A percentile compares a stretch with the other conserved stretches of the same genome.
Conservation (phyloP, 352 stramenopile genomes). For the Phytophthora hybrid region DNA sequence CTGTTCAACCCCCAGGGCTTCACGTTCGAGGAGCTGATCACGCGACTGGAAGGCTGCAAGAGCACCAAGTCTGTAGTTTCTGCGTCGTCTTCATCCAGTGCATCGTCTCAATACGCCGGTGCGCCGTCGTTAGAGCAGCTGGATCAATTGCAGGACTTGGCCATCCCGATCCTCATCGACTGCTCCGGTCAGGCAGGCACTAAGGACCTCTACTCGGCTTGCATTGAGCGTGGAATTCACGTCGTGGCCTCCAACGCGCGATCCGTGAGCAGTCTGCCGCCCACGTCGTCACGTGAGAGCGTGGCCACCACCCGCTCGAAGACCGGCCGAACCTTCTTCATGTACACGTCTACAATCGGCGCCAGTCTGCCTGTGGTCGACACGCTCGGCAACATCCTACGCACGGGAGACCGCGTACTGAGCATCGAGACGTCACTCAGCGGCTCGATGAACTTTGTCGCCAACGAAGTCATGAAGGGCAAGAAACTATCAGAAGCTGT, state of each 20-base stretch:
- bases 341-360: slow-evolving; percentile 84
- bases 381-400: slow-evolving; percentile 79
- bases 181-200: slow-evolving; percentile 69
- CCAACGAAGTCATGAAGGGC: slow-evolving; percentile 79
- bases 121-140: slow-evolving; percentile 59
- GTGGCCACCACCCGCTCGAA: slow-evolving; percentile 49
- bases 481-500: slow-evolving; percentile 67
- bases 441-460: slow-evolving; percentile 78
- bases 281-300: slow-evolving; percentile 66
- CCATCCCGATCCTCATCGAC: slow-evolving; percentile 77
- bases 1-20: slow-evolving; percentile 66
- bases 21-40: slow-evolving; percentile 53
- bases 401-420: slow-evolving; percentile 72
- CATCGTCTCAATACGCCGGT: slow-evolving; percentile 40
- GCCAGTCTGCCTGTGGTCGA: slow-evolving; percentile 78
- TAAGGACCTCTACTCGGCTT: slow-evolving; percentile 63
- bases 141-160: slow-evolving; percentile 69
- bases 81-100: slow-evolving; percentile 12
- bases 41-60: slow-evolving; percentile 53
- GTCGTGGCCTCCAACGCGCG: slow-evolving; percentile 77
- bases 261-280: slow-evolving; percentile 59
- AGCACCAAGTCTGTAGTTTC: slow-evolving; percentile 42
- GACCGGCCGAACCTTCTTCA: slow-evolving; percentile 71
- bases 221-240: slow-evolving; percentile 76
- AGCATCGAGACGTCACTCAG: slow-evolving; percentile 71